Conservation (phyloP, 176 grass and related monocot genomes). For the Secale cereale region DNA sequence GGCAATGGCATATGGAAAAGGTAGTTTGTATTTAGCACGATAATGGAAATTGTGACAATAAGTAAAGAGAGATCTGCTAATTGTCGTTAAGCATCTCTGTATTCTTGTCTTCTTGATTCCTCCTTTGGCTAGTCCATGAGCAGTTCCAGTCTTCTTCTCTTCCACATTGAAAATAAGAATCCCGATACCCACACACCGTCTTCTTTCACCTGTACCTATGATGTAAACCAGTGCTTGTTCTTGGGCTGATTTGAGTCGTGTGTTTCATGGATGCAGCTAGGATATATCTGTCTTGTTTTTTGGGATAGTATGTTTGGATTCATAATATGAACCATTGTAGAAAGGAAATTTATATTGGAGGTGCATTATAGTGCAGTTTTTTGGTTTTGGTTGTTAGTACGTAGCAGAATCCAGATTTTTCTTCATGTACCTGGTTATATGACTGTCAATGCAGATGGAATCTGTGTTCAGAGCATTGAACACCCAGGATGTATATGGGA, state of each 20-base stretch:
- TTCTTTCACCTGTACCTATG: background rate
- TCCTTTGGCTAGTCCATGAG: background rate
- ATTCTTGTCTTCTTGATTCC: background rate
- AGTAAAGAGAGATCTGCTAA: background rate
- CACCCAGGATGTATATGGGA: constrained; percentile 97
- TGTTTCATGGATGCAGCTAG: background rate
- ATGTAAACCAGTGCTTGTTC: background rate
- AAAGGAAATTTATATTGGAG: background rate
- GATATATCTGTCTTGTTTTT: background rate
- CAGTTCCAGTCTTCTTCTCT: background rate
- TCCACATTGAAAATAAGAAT: background rate
- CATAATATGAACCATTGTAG: background rate
- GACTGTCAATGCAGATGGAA: constrained; percentile 64
- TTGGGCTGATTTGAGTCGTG: background rate
- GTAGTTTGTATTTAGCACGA: background rate
- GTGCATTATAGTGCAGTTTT: constrained; percentile 10
- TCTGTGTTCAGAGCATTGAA: constrained; percentile 84
- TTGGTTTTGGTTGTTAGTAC: background rate
- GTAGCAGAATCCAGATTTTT: background rate
- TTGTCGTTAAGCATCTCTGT: background rate
- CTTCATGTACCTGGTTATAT: constrained; percentile 1
- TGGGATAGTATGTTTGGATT: background rate
- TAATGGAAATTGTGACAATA: background rate
- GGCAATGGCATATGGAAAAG: background rate
- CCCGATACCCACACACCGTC: background rate